Evolutionary conservation across 1,284 basidiomycete species (phyloP), one percentile per base, ranked within the genome.

Genomic region (Peniophora sp.): DNA sequence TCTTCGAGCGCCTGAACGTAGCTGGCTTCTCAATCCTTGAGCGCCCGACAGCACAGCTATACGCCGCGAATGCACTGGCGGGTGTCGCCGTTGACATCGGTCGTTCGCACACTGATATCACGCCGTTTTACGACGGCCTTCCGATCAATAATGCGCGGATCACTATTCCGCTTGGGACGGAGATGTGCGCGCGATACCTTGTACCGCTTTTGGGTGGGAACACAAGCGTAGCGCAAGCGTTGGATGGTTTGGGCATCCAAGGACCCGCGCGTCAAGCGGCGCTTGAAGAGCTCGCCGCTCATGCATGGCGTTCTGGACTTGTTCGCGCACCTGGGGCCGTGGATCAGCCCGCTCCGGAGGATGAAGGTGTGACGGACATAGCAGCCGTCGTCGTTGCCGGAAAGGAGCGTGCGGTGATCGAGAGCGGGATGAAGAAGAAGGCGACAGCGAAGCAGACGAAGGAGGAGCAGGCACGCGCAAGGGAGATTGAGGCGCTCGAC

Each of bases 1-100:
- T 97, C 64, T 99, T 98, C 62, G 95, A 98, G 64, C 81, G 85
- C n/a, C 91, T 97, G 76, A 97, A 97, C 64, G 84, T 88, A 42
- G 89, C 96, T 3, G 88, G 84, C 24, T 82, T 97, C 56, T 81
- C 82, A 42, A 74, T 97, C 57, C 74, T 96, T 41, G 89, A 96
- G 55, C 83, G 91, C 2, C 86, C 95, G 3, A 79, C 96, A 61
- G 81, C 88, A 3, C 86, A 91, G 54, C 74, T 93, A 51, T 97
- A 88, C 67, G 85, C 91, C 18, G 82, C 83, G n/a, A 88, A 87
- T 57, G 75, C 77, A 34, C 76, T 91, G 54, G 85, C 74, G 49
- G 94, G 92, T 32, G 69, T 96, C 47, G 81, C 95, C 24, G 76
- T 98, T 48, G 94, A 97, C 66, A 79, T 98, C 55, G 91, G 88